phyloP scores from a whole-genome alignment of 1,139 yeast species.

The Petasospora rhodanensis region DNA sequence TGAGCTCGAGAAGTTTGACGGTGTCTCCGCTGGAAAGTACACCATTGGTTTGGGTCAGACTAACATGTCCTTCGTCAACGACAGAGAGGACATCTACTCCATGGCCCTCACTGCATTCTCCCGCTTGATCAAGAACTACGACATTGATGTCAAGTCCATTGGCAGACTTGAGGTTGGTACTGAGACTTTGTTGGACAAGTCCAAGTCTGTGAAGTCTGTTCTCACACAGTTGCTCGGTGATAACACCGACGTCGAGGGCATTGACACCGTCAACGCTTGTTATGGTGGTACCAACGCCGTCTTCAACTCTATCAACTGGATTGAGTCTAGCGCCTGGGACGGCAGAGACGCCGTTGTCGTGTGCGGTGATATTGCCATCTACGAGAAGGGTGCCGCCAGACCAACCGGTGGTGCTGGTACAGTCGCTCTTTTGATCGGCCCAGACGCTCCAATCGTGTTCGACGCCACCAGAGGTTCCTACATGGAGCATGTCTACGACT shows the following conservation, averaged over 20 bases:
- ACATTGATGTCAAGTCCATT: conserved; percentile 71
- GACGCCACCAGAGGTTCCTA: conserved; percentile 84
- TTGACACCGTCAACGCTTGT: conserved; percentile 96
- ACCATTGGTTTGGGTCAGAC: conserved; percentile 99
- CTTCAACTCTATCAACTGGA: conserved; percentile 92
- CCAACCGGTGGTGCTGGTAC: conserved; percentile 99
- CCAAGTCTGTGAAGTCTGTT: conserved; percentile 94
- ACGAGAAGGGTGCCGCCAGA: conserved; percentile 96
- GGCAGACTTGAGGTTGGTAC: conserved; percentile 99
- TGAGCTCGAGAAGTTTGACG: conserved; percentile 80
- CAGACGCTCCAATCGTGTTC: conserved; percentile 94
- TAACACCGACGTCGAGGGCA: conserved; percentile 90
- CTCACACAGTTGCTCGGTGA: conserved; percentile 91
- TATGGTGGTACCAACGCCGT: conserved; percentile 98
- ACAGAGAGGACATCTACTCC: conserved; percentile 95
- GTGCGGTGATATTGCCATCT: conserved; percentile 96
- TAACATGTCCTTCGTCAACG: conserved; percentile 95
- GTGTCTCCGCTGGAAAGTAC: conserved; percentile 90
- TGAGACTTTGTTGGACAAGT: conserved; percentile 93
- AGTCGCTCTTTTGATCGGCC: conserved; percentile 92
- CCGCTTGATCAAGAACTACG: conserved; percentile 71
- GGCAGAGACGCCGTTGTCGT: conserved; percentile 98
- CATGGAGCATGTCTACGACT: conserved; percentile 97
- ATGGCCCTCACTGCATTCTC: conserved; percentile 80
- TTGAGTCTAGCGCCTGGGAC: conserved; percentile 96